Evolutionary conservation across 31 red algal genomes (phyloP), one percentile per base, ranked within the genome.

Genomic region (Porphyra umbilicalis): DNA sequence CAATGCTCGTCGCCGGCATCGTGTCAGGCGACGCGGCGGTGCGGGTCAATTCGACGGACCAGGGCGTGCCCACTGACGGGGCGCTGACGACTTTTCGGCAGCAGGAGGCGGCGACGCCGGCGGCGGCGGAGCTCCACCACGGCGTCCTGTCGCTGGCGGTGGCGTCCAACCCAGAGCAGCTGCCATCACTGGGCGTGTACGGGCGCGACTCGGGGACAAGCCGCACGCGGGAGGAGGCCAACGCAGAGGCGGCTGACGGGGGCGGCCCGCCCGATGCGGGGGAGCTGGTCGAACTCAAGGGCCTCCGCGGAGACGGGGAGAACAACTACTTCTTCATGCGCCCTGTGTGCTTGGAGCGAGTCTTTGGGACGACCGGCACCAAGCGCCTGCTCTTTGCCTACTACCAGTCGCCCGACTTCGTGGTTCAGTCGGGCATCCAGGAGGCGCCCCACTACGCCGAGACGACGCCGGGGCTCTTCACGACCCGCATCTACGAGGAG

Each of bases 381-480:
- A 82, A 86, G 77, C 38, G 82, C 39, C 79, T 38, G 18, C 68
- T 92, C 29, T 92, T 92, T 79, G 82, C 85, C 32, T 80, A 88
- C 25, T 77, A 84, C 78, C 76, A 82, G 25, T 77, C 79, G 35
- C 85, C 87, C 13, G 88, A 92, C 78, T 92, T 92, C 44, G 75
- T 92, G 75, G 68, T 92, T 18, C 6, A 8, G 11, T 46, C 74
- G 20, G 90, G 85, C 31, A 88, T 92, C 38, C 90, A 92, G 57
- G 90, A 92, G 40, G 38, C 68, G 13, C 90, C 90, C 32, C 74
- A 33, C 29, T 79, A 86, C 29, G 75, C 85, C 39, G 87, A 88
- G 34, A 82, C 88, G 14, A 86, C 85, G 31, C 82, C 87, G 36
- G 84, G 81, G 32, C 78, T 92, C 38, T 92, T 88, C 78, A 88